phyloP scores from a whole-genome alignment of 2,329 filamentous ascomycete species.

The Diaporthe australafricana region DNA sequence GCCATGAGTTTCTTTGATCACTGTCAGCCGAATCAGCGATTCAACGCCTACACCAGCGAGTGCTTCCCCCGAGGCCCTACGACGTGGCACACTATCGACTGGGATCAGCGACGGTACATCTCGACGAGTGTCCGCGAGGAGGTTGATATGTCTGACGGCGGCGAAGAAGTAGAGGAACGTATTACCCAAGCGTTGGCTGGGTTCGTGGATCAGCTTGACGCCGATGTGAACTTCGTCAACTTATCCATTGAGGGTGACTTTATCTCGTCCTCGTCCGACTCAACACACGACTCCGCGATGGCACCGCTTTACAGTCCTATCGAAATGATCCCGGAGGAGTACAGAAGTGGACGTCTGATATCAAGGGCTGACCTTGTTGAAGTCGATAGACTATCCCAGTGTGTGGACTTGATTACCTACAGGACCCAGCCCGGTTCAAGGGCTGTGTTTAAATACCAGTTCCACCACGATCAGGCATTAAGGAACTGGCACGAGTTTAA shows the following conservation, averaged over 20 bases:
- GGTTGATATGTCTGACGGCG: neutral
- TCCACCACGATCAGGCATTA: neutral
- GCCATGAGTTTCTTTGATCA: slow-evolving; percentile 17
- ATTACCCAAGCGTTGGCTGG: neutral
- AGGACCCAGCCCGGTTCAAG: slow-evolving; percentile 2
- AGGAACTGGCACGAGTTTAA: slow-evolving; percentile 28
- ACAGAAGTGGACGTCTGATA: neutral
- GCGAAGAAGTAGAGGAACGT: neutral
- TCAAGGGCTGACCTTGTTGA: slow-evolving; percentile 10
- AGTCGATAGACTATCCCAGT: slow-evolving; percentile 15
- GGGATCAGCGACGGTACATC: slow-evolving; percentile 11
- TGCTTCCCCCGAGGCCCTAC: neutral
- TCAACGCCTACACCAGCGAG: neutral
- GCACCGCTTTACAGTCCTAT: neutral
- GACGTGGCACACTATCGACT: slow-evolving; percentile 3
- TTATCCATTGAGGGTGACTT: slow-evolving; percentile 1
- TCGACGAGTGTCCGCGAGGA: neutral
- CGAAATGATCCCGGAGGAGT: neutral
- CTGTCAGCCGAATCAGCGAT: neutral
- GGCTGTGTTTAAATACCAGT: slow-evolving; percentile 18
- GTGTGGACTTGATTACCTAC: slow-evolving; percentile 24
- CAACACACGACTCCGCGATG: neutral
- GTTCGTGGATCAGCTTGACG: neutral
- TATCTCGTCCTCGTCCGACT: slow-evolving; percentile 6
- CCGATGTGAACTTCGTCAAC: slow-evolving; percentile 3